phyloP scores from a whole-genome alignment of 75 land plant species.

The Cunninghamia lanceolata region DNA sequence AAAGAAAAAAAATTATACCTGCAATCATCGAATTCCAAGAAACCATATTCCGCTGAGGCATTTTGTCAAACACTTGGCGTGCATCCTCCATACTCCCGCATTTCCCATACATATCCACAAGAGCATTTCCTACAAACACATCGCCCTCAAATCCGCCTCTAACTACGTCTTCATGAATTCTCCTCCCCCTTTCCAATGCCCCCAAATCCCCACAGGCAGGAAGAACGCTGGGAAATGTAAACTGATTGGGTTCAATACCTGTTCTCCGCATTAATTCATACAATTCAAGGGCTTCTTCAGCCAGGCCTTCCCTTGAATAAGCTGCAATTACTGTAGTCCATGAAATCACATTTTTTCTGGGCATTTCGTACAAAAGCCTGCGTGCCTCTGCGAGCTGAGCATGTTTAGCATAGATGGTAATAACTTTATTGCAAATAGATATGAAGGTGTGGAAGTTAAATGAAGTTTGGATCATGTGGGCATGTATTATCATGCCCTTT shows the following conservation, averaged over 20 bases:
- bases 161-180: slow-evolving; percentile 29
- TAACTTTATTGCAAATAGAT: slow-evolving; percentile 17
- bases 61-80: slow-evolving; percentile 22
- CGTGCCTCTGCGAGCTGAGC: slow-evolving; percentile 16
- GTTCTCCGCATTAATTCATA: slow-evolving; percentile 16
- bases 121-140: slow-evolving; percentile 25
- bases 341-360: slow-evolving; percentile 14
- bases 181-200: slow-evolving; percentile 26
- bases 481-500: not conserved
- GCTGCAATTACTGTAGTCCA: slow-evolving; percentile 39
- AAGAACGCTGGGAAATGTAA: slow-evolving; percentile 24
- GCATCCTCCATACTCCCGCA: slow-evolving; percentile 29
- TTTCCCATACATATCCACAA: slow-evolving; percentile 46
- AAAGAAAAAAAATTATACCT: not conserved
- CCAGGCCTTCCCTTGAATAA: slow-evolving; percentile 9
- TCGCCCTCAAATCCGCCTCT: slow-evolving; percentile 26
- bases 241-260: slow-evolving; percentile 6
- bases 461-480: slow-evolving; percentile 8
- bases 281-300: slow-evolving; percentile 25
- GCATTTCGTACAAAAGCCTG: slow-evolving; percentile 28
- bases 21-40: slow-evolving; percentile 7
- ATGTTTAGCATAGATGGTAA: slow-evolving; percentile 41
- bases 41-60: slow-evolving; percentile 22
- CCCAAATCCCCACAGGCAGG: slow-evolving; percentile 32
- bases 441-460: not conserved